Base-by-base conservation (phyloP, 805 yeast species). In the Myxozyma neotropica region DNA sequence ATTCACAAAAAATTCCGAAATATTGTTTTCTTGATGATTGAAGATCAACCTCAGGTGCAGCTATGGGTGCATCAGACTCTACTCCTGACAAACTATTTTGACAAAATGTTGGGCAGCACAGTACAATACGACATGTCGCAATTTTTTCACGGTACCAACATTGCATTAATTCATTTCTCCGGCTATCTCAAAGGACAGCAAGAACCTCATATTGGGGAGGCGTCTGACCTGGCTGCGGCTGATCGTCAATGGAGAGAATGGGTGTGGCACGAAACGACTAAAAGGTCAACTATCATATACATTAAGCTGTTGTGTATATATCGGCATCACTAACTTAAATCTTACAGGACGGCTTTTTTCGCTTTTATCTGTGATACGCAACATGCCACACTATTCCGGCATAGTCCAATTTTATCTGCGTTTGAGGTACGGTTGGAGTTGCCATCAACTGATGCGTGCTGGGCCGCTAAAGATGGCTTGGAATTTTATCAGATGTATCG, bases 401-500 rank as follows among this genome's bases (percentile, higher is more conserved):
- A 70, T 33, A 67, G 72, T 7, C 71, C 74, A 13, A 67, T 73
- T 29, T 50, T 79, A 15, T 74, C 81, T 1, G 73, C 75, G 1
- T 80, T 80, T 67, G 80, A 78, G 26, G 69, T 80, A 21, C 74
- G 77, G 23, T 59, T 78, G 17, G 82, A 79, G 40, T 67, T 80
- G 36, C 83, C 83, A 1, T 78, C 75, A 39, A 68, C 79, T 0
- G 83, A 80, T 59, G 71, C 76, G 2, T 77, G 78, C 21, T 80
- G 83, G 83, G 59, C 69, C 31, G 77, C 81, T 1, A 35, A 53
- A 10, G 55, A 57, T 31, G 67, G 68, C 12, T 42, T 15, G 15
- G 60, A 64, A 27, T 67, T 67, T 48, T 56, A 26, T 21, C 39
- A 49, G 24, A 49, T 35, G 46, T 62, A 53, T 39, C 48, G 47